These are phyloP conservation scores for Ceratobasidium sp. DNA, from an alignment of 1,284 basidiomycete genomes.

Conservation along the genomic window DNA sequence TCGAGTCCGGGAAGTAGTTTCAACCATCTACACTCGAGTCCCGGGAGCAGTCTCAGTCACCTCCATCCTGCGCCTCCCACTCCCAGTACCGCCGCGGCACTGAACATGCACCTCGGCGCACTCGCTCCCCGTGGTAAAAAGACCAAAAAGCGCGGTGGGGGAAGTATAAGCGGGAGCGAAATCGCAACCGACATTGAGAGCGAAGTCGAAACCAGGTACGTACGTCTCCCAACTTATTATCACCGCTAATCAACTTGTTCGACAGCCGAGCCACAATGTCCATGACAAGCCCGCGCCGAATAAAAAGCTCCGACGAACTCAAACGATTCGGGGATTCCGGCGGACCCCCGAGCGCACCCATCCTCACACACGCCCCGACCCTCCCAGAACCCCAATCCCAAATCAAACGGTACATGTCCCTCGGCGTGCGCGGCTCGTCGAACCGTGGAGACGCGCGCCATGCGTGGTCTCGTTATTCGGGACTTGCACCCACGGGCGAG, in stretches of 20 bases:
- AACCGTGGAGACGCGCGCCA: conserved; percentile 33
- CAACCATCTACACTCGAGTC: background rate
- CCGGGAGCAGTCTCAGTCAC: conserved; percentile 27
- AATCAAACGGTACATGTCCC: conserved; percentile 38
- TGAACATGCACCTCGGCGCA: conserved; percentile 42
- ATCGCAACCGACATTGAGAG: conserved; percentile 18
- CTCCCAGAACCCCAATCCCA: conserved; percentile 18
- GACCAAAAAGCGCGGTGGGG: conserved; percentile 21
- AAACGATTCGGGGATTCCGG: background rate
- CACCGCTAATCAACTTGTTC: background rate
- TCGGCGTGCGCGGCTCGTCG: conserved; percentile 30
- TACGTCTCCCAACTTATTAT: background rate
- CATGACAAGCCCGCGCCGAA: conserved; percentile 36
- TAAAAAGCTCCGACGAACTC: conserved; percentile 45
- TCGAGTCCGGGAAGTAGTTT: too few relatives aligned
- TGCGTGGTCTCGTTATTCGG: conserved; percentile 14
- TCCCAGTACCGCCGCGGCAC: conserved; percentile 41
- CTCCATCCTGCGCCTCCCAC: conserved; percentile 36
- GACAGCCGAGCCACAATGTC: background rate
- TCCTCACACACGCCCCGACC: background rate
- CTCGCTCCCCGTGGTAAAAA: conserved; percentile 11
- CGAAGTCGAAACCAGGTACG: background rate
- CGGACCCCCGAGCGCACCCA: background rate
- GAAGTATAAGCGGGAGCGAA: conserved; percentile 9
- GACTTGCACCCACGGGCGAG: conserved; percentile 9